phyloP scores from a whole-genome alignment of 306 rosid species.

The Hippophae gyantsensis region DNA sequence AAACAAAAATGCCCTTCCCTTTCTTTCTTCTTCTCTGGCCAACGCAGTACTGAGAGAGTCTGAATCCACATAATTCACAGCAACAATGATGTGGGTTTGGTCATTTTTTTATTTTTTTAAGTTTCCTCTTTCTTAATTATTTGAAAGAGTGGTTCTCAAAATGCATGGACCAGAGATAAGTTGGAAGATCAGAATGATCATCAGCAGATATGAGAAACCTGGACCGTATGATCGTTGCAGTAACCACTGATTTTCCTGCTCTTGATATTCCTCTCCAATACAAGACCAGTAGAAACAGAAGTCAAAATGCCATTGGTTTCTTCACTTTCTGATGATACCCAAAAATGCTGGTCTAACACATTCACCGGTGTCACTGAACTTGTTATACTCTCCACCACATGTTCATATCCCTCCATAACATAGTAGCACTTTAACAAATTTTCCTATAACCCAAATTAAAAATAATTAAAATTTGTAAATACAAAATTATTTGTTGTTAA shows the following conservation, averaged over 20 bases:
- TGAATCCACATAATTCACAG: constrained; percentile 27
- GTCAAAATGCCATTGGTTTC: constrained; percentile 20
- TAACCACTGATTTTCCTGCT: constrained; percentile 37
- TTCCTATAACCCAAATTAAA: constrained; percentile 32
- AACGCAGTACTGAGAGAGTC: constrained; percentile 14
- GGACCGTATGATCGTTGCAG: constrained; percentile 33
- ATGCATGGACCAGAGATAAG: constrained; percentile 14
- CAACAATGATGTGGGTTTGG: constrained; percentile 29
- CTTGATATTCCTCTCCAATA: constrained; percentile 40
- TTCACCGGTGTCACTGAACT: constrained; percentile 61
- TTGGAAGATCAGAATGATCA: constrained; percentile 21
- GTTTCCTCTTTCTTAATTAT: neutral
- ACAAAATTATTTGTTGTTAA: neutral
- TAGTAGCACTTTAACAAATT: constrained; percentile 43
- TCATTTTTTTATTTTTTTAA: neutral
- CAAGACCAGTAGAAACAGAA: constrained; percentile 11
- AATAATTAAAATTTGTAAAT: neutral
- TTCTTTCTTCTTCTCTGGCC: constrained; percentile 14
- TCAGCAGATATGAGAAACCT: constrained; percentile 31
- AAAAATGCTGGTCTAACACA: constrained; percentile 70
- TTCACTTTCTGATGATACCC: constrained; percentile 61
- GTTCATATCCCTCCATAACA: constrained; percentile 50
- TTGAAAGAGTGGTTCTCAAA: constrained; percentile 16
- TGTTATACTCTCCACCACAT: constrained; percentile 32
- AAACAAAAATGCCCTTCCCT: constrained; percentile 23